Base-by-base conservation (phyloP, 108 stramenopile species). In the Halocafeteria seosinensis region DNA sequence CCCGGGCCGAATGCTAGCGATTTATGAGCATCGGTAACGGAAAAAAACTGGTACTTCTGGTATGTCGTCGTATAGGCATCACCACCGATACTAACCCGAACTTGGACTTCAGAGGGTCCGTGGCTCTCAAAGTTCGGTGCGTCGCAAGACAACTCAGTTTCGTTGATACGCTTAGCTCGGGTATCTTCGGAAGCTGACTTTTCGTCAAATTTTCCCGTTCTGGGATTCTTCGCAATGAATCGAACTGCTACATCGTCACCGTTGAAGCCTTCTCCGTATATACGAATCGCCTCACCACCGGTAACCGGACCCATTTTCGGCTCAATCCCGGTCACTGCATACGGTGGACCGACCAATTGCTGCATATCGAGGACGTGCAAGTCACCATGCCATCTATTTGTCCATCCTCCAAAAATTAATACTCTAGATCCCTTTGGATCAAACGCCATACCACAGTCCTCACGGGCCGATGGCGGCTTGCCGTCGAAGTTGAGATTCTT, bases 371-470 rank as follows among this genome's bases (percentile, higher is more conserved):
- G 84, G 5, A 79, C 63, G 47, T 63, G 64, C 32, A 83, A 26
- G 26, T 85, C 84, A 33, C 78, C 82, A 50, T 79, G 80, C 85
- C 85, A 88, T 12, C 70, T 63, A 50, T 78, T 81, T 8, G 81
- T 78, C 87, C 87, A 88, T 34, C 87, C 87, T 30, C 87, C 87
- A 62, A 85, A 88, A 24, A 85, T 32, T 32, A 86, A 53, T 23
- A 88, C 37, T 4, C 71, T 66, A 1, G 79, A 79, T 38, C 61
- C 66, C 8, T 67, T 64, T 53, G 55, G 55, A 30, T 80, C 83
- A 55, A 81, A 83, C 38, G 73, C 67, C 30, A 82, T 75, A 37
- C 73, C 59, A 21, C 83, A 70, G 69, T 86, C 85, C 3, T 81
- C 68, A 5, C 87, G 77, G 21, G 82, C 74, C 24, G 70, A 55